Evolutionary conservation across 139 green algal species (phyloP).

Genomic region (Auxenochlorella protothecoides): DNA sequence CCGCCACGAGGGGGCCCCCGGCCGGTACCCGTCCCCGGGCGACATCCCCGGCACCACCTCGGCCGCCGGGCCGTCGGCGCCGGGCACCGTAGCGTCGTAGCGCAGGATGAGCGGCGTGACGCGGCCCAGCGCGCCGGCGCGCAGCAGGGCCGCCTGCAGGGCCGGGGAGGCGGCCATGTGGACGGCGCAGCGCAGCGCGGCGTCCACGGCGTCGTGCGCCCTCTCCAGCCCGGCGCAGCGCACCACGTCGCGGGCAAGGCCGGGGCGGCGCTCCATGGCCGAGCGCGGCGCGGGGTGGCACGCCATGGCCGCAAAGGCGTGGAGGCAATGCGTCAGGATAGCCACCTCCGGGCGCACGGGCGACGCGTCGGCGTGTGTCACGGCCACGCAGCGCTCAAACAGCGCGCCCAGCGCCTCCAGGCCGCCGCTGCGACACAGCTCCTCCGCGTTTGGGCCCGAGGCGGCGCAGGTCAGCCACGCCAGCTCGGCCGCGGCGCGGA

Average conservation of each 20-base stretch:
- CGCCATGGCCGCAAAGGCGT: constrained; percentile 58
- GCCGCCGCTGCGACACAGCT: constrained; percentile 71
- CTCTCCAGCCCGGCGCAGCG: constrained; percentile 39
- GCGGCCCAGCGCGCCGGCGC: constrained; percentile 40
- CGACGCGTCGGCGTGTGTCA: constrained; percentile 45
- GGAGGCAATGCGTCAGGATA: constrained; percentile 45
- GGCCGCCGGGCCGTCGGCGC: too few species aligned
- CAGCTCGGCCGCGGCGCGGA: constrained; percentile 69
- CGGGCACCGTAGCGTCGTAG: constrained; percentile 54
- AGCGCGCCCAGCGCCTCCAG: constrained; percentile 52
- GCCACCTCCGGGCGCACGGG: constrained; percentile 27
- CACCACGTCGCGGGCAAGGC: constrained; percentile 31
- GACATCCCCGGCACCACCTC: too few species aligned
- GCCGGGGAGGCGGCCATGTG: constrained; percentile 35
- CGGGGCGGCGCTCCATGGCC: neutral
- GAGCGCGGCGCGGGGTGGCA: neutral
- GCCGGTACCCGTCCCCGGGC: too few species aligned
- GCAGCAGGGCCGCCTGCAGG: constrained; percentile 54
- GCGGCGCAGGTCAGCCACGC: constrained; percentile 79
- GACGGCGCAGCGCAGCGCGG: constrained; percentile 49
- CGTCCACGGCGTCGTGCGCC: constrained; percentile 55
- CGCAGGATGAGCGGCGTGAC: constrained; percentile 68
- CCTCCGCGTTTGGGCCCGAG: constrained; percentile 72
- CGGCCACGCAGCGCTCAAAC: constrained; percentile 53
- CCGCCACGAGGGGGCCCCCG: too few species aligned